These are phyloP conservation scores for Thelonectria discophora DNA, from an alignment of 2,329 filamentous ascomycete species.

Conservation along the genomic window DNA sequence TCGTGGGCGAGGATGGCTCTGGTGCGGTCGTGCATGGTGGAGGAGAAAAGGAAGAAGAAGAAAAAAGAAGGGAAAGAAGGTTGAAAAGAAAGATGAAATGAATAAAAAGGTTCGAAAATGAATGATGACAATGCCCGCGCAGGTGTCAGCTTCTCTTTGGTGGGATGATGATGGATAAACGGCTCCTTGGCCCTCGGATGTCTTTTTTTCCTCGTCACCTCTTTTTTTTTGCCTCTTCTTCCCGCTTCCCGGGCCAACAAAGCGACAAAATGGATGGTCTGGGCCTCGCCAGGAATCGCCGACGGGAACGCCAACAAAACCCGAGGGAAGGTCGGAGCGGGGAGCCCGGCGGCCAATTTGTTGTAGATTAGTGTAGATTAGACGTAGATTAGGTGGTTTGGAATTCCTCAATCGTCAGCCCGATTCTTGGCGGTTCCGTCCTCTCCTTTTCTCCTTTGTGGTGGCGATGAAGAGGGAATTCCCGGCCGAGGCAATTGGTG, in stretches of 20 bases:
- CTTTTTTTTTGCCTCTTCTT: background rate
- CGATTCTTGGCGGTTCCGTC: too few species aligned
- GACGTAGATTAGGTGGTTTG: too few species aligned
- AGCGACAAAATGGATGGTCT: too few species aligned
- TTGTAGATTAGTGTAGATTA: background rate
- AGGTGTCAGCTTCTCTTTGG: background rate
- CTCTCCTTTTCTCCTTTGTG: too few species aligned
- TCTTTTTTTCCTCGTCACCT: slow-evolving; percentile 6
- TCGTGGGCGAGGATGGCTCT: background rate
- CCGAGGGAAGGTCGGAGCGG: too few species aligned
- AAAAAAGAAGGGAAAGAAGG: background rate
- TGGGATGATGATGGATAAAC: slow-evolving; percentile 12
- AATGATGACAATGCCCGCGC: background rate
- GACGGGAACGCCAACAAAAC: too few species aligned
- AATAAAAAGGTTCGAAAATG: background rate
- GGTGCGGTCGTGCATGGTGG: background rate
- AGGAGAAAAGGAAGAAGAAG: background rate
- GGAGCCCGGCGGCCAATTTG: background rate
- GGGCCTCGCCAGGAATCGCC: too few species aligned
- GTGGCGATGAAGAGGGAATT: too few species aligned
- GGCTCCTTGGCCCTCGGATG: background rate
- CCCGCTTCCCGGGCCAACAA: too few species aligned
- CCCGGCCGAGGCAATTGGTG: too few species aligned
- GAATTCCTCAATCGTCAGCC: too few species aligned
- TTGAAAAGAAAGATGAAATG: background rate